Evolutionary conservation across 2,329 filamentous ascomycete species (phyloP).

Genomic region (Metarhizium brunneum): DNA sequence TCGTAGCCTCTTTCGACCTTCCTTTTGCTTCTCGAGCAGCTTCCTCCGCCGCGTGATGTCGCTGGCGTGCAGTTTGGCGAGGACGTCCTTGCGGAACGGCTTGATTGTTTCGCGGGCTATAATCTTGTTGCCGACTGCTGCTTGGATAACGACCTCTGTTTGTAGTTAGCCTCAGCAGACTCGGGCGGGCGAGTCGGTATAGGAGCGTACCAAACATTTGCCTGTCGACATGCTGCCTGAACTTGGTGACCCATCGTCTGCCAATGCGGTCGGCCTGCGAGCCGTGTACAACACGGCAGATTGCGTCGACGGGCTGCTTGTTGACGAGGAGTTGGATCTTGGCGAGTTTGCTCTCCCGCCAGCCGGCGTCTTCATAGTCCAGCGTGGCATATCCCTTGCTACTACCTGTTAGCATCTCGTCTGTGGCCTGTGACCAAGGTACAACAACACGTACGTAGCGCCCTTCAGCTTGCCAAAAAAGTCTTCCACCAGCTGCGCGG

Average conservation of each 20-base stretch:
- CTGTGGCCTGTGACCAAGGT: not conserved
- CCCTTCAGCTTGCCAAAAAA: constrained; percentile 96
- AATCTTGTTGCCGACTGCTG: constrained; percentile 70
- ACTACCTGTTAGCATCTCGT: not conserved
- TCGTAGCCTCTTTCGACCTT: constrained; percentile 78
- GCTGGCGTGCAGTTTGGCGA: constrained; percentile 85
- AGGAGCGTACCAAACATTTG: constrained; percentile 67
- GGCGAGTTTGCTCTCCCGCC: constrained; percentile 67
- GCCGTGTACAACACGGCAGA: constrained; percentile 78
- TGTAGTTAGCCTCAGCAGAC: not conserved
- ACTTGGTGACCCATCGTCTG: constrained; percentile 83
- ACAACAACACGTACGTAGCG: constrained; percentile 43
- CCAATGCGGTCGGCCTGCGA: constrained; percentile 76
- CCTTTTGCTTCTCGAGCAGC: constrained; percentile 92
- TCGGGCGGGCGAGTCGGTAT: not conserved
- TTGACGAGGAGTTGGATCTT: constrained; percentile 94
- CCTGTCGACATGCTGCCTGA: constrained; percentile 91
- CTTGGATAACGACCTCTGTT: constrained; percentile 83
- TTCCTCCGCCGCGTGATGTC: constrained; percentile 79
- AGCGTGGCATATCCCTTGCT: constrained; percentile 87
- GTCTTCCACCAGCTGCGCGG: constrained; percentile 88
- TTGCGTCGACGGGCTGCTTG: constrained; percentile 85
- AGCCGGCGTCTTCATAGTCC: constrained; percentile 94
- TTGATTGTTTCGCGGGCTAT: constrained; percentile 92
- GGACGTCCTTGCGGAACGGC: constrained; percentile 90